These are phyloP conservation scores for Venturia oleaginea DNA, from an alignment of 2,329 filamentous ascomycete genomes.

Conservation along the genomic window DNA sequence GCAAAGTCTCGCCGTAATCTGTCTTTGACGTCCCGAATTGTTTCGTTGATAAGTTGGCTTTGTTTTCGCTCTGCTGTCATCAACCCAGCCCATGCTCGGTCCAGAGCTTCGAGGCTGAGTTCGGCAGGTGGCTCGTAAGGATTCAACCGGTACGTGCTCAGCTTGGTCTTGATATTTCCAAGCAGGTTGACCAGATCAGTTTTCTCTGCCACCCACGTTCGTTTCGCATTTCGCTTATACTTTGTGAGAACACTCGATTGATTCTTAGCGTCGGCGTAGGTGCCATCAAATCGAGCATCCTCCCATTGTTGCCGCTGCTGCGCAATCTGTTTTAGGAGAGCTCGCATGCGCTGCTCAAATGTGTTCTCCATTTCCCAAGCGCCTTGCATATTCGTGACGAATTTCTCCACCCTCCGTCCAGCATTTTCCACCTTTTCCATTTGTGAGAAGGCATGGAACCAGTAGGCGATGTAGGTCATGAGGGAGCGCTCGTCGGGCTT, in stretches of 20 bases:
- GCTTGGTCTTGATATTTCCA: constrained; percentile 97
- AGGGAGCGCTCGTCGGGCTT: constrained; percentile 93
- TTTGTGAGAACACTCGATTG: constrained; percentile 72
- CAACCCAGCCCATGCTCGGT: constrained; percentile 70
- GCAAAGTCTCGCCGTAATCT: constrained; percentile 84
- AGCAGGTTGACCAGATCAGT: constrained; percentile 86
- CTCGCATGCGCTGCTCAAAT: constrained; percentile 85
- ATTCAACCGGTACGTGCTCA: constrained; percentile 85
- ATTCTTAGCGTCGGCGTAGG: constrained; percentile 83
- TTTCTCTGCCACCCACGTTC: constrained; percentile 96
- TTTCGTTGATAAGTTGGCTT: constrained; percentile 94
- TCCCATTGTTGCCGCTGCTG: constrained; percentile 70
- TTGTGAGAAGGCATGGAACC: constrained; percentile 99
- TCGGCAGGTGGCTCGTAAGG: constrained; percentile 86
- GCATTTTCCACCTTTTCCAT: constrained; percentile 99
- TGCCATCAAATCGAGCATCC: constrained; percentile 75
- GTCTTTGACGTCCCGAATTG: constrained; percentile 98
- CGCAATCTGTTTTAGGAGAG: constrained; percentile 64
- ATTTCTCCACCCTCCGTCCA: constrained; percentile 92
- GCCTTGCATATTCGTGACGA: constrained; percentile 96
- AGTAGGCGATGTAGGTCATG: constrained; percentile 99
- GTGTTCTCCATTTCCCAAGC: constrained; percentile 99
- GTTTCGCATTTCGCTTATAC: constrained; percentile 89
- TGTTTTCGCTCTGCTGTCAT: constrained; percentile 78
- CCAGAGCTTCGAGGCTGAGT: constrained; percentile 71